Base-by-base conservation (phyloP, 345 rosid genomes). In the Jatropha curcas region DNA sequence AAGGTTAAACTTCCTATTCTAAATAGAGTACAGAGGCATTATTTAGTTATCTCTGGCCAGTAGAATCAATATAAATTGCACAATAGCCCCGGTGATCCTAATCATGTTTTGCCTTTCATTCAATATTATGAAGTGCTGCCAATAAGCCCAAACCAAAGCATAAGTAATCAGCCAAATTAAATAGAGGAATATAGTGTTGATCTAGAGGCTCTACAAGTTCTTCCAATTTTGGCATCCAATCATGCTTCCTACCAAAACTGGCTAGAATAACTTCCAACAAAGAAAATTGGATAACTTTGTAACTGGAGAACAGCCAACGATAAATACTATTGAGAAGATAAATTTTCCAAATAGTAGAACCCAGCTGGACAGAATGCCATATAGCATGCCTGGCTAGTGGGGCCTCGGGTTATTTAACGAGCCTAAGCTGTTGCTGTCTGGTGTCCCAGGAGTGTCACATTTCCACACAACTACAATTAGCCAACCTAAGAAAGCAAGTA, bases 401-500 rank as follows among this genome's bases (percentile, higher is more conserved):
- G 24, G 20, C 30, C 24, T 68, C 34, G 27, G 1, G 37, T 67
- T 50, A 53, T 9, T 33, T 50, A 17, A 48, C 45, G 24, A 5
- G 31, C 11, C 34, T 24, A 25, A 39, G 19, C 51, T 64, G 30
- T n/a, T 56, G 60, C 14, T 48, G 53, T 0, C 53, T 48, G 5
- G 20, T 19, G 6, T 48, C 19, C 3, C n/a, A 48, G 4, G 11
- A 41, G 10, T 41, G 11, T 13, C 45, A 41, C 45, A 41, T 1
- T 7, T 20, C 2, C 4, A 19, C 1, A 14, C 5, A 57, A 45
- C 33, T 34, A 35, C 19, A 35, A 27, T 22, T 43, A 33, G 71
- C 11, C 66, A 28, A 50, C 70, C 24, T 68, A 20, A 60, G 69
- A 34, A 20, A 70, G 35, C 61, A 43, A 69, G 52, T 24, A 41